phyloP scores from a whole-genome alignment of 352 stramenopile genomes.

The Pythium aristosporum region DNA sequence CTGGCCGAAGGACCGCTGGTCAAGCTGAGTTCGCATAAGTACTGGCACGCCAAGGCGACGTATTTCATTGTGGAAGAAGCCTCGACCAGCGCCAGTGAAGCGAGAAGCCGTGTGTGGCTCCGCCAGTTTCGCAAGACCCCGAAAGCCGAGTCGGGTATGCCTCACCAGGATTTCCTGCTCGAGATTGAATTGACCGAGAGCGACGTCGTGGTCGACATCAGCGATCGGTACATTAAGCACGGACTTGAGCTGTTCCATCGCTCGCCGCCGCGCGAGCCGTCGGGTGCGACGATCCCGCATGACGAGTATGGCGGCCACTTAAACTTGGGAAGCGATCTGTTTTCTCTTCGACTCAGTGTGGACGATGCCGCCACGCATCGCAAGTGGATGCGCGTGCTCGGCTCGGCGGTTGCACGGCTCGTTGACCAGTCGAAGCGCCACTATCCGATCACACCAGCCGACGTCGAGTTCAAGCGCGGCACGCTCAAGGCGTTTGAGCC shows the following conservation, averaged over 20 bases:
- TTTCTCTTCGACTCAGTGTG: slow-evolving; percentile 44
- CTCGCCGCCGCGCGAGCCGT: neutral
- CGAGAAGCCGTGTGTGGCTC: slow-evolving; percentile 34
- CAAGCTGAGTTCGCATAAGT: slow-evolving; percentile 50
- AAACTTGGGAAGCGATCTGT: neutral
- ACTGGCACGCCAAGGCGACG: slow-evolving; percentile 52
- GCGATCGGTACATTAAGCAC: slow-evolving; percentile 43
- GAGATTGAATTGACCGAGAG: slow-evolving; percentile 48
- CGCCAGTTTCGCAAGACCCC: slow-evolving; percentile 43
- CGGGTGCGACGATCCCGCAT: neutral
- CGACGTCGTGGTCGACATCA: slow-evolving; percentile 58
- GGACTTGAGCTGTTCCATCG: slow-evolving; percentile 45
- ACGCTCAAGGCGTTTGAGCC: slow-evolving; percentile 10
- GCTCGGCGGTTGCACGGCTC: slow-evolving; percentile 45
- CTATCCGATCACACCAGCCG: slow-evolving; percentile 24
- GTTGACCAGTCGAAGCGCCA: slow-evolving; percentile 38
- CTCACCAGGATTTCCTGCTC: slow-evolving; percentile 17
- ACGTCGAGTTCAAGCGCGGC: slow-evolving; percentile 9
- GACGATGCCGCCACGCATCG: slow-evolving; percentile 33
- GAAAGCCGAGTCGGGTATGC: neutral
- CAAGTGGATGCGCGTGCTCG: slow-evolving; percentile 50
- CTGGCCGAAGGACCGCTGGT: slow-evolving; percentile 56
- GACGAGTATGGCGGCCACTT: neutral
- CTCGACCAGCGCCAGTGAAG: neutral
- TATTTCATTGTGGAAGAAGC: slow-evolving; percentile 58